A percentile compares a stretch with the other conserved stretches of the same genome.
phyloP scores from a whole-genome alignment of 140 eudicot species.

The Stevia rebaudiana region DNA sequence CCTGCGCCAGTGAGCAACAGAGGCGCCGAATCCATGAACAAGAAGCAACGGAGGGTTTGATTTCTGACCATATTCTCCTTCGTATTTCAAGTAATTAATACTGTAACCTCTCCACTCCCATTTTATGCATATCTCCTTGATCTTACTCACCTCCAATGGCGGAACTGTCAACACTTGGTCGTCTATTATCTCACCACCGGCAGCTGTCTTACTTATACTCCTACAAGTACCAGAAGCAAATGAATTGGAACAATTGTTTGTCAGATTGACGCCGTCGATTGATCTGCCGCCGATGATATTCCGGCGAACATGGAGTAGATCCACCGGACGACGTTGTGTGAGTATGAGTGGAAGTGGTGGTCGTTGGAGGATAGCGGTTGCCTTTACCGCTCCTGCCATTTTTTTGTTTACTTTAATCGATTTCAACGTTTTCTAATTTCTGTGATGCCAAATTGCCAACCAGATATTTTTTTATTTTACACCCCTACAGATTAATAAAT shows the following conservation, averaged over 20 bases:
- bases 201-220: conserved; percentile 13
- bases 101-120: conserved; percentile 86
- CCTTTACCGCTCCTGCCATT: conserved; percentile 33
- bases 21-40: conserved; percentile 97
- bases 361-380: conserved; percentile 35
- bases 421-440: background rate
- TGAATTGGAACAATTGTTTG: background rate
- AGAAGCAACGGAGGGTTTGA: conserved; percentile 56
- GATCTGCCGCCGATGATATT: background rate
- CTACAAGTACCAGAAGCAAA: conserved; percentile 12
- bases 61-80: conserved; percentile 16
- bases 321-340: conserved; percentile 9
- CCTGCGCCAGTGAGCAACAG: conserved; percentile 98
- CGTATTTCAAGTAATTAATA: conserved; percentile 62
- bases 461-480: no score
- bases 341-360: conserved; percentile 10
- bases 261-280: conserved; percentile 1
- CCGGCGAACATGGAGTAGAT: conserved; percentile 18
- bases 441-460: no score
- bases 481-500: no score
- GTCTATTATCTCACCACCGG: conserved; percentile 5
- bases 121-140: conserved; percentile 45
- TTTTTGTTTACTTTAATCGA: conserved; percentile 1
- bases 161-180: conserved; percentile 24
- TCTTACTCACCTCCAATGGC: conserved; percentile 43